Evolutionary conservation across 495 filamentous ascomycete species (phyloP).

Genomic region (Podospora didyma): DNA sequence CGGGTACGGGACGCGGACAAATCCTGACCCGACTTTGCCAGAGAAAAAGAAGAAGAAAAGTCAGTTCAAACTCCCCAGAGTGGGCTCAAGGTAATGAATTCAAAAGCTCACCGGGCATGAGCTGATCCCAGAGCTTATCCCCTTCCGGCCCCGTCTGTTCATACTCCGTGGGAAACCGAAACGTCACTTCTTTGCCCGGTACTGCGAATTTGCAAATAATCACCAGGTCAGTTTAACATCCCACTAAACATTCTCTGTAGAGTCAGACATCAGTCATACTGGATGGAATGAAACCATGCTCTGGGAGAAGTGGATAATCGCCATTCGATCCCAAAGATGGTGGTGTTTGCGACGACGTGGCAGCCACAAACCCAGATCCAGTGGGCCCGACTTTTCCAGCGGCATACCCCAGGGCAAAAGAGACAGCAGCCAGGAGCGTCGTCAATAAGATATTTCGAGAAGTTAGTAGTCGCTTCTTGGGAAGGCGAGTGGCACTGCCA

Average conservation of each 20-base stretch:
- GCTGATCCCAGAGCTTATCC: constrained; percentile 23
- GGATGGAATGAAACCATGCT: neutral
- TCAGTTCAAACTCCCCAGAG: no score
- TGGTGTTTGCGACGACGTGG: neutral
- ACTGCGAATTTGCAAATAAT: no score
- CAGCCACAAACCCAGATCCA: no score
- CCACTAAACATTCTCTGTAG: neutral
- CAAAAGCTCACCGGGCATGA: constrained; percentile 25
- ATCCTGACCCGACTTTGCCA: no score
- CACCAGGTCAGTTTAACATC: no score
- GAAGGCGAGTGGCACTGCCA: neutral
- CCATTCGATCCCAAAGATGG: neutral
- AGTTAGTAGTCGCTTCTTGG: neutral
- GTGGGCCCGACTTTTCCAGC: neutral
- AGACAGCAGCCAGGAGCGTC: neutral
- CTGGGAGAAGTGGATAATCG: no score
- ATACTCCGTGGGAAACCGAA: constrained; percentile 22
- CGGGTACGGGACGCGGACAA: no score
- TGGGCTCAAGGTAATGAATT: no score
- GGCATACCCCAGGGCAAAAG: neutral
- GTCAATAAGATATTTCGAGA: neutral
- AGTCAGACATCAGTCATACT: neutral
- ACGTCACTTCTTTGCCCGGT: constrained; percentile 17
- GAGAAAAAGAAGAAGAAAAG: neutral
- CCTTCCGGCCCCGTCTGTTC: constrained; percentile 18